These are phyloP conservation scores for Neurospora tetrasperma DNA, from an alignment of 495 filamentous ascomycete species.

Conservation along the genomic window DNA sequence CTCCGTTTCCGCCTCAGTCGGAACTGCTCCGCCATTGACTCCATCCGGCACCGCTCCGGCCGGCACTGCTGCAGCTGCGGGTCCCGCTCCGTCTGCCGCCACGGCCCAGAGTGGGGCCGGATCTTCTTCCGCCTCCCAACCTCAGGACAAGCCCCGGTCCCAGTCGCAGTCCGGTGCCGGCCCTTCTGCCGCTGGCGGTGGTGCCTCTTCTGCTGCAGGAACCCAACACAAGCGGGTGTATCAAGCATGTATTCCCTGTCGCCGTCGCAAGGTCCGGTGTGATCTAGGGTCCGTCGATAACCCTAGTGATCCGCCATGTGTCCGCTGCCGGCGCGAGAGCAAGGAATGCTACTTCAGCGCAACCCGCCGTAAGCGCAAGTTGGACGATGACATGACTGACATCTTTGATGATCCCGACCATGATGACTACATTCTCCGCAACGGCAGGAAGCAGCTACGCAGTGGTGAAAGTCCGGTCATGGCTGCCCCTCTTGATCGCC, in stretches of 20 bases:
- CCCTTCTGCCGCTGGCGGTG: conserved; percentile 2
- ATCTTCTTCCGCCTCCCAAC: conserved; percentile 5
- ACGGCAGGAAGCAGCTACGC: conserved; percentile 43
- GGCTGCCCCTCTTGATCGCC: conserved; percentile 26
- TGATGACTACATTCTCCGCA: conserved; percentile 45
- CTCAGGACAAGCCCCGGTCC: background rate
- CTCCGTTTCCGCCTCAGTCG: conserved; percentile 17
- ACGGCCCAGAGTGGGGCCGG: conserved; percentile 1
- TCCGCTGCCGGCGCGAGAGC: conserved; percentile 82
- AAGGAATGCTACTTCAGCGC: conserved; percentile 96
- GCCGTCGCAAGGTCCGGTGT: conserved; percentile 85
- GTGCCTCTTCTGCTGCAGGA: conserved; percentile 6
- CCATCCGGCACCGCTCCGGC: conserved; percentile 7
- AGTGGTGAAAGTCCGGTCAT: conserved; percentile 25
- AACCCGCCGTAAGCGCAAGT: conserved; percentile 86
- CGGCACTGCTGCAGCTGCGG: conserved; percentile 3
- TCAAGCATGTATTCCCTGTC: conserved; percentile 84
- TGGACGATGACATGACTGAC: conserved; percentile 47
- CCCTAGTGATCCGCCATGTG: conserved; percentile 86
- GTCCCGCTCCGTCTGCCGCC: background rate
- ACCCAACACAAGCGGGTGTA: conserved; percentile 63
- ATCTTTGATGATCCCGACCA: conserved; percentile 38
- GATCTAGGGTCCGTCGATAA: conserved; percentile 92
- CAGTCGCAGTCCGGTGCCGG: background rate
- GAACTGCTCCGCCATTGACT: conserved; percentile 10